Conservation (phyloP, 106 monocot species). For the Acanthochlamys bracteata region DNA sequence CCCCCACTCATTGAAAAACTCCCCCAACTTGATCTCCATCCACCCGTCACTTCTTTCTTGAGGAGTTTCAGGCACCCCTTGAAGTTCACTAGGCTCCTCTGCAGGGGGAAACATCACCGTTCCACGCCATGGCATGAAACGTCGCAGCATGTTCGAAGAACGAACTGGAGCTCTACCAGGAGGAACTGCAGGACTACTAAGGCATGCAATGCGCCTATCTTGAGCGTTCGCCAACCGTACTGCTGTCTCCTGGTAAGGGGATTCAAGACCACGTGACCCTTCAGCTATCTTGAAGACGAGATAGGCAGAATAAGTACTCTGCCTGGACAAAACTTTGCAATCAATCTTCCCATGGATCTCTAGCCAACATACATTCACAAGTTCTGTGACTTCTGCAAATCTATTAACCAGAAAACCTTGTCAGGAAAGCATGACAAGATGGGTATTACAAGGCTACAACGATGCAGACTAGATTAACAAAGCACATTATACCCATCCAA, state of each 20-base stretch:
- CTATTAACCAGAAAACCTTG: slow-evolving; percentile 13
- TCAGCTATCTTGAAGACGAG: slow-evolving; percentile 41
- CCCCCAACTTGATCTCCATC: slow-evolving; percentile 39
- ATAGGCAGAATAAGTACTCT: slow-evolving; percentile 45
- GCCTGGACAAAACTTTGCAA: slow-evolving; percentile 25
- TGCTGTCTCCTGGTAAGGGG: slow-evolving; percentile 22
- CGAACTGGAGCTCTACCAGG: not conserved
- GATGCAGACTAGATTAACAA: no score
- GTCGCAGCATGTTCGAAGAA: not conserved
- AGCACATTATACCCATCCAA: no score
- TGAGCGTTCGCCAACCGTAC: slow-evolving; percentile 16
- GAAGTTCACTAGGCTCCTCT: not conserved
- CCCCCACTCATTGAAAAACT: slow-evolving; percentile 25
- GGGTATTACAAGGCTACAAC: no score
- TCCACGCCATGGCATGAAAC: not conserved
- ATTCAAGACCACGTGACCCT: slow-evolving; percentile 9
- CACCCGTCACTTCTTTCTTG: slow-evolving; percentile 16
- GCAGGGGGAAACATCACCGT: not conserved
- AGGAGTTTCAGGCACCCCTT: not conserved
- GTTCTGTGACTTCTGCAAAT: slow-evolving; percentile 65
- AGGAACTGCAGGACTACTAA: not conserved
- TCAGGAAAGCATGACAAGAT: no score
- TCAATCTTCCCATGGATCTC: slow-evolving; percentile 48
- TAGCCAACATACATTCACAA: slow-evolving; percentile 62
- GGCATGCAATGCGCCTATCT: not conserved